Base-by-base conservation (phyloP, 2,329 filamentous ascomycete species). In the Trichoderma sp. region DNA sequence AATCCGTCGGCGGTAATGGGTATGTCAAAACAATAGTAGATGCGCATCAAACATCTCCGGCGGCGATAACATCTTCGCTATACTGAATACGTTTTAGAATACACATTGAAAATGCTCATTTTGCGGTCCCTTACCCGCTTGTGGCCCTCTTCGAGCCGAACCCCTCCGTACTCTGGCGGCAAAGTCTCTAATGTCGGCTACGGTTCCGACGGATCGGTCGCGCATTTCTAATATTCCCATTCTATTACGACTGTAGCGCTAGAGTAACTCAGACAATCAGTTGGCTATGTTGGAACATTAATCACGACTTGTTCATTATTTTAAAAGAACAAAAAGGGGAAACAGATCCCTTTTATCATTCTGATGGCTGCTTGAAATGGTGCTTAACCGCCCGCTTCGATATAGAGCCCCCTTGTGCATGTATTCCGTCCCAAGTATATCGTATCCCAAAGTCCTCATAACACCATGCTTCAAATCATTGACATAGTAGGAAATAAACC, bases 401-500 rank as follows among this genome's bases (percentile, higher is more conserved):
- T 19, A 29, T 29, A 43, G 35, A n/a, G 33, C 37, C 31, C 49
- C 37, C 29, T 49, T n/a, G 35, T 37, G 31, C 29, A 35, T n/a
- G 35, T 37, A 40, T 49, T 52, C 19, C 63, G 27, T 58, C 55
- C 52, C n/a, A 49, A 49, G 16, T 16, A 67, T 59, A 40, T 47
- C 65, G 33, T 55, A 68, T 55, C 19, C 49, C 49, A 47, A 60
- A 52, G 43, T 52, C 47, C 16, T 43, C 47, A 13, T 49, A 69
- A 70, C 69, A 71, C 70, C 66, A 64, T 68, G 53, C 62, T 69
- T 37, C 58, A n/a, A 27, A 40, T 57, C 43, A 66, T 70, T 66
- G 53, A 60, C 27, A 57, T 47, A 11, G 31, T 21, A n/a, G 16
- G 16, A 19, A 10, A 55, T 27, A 55, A 29, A 47, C 33, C 40